phyloP scores from a whole-genome alignment of 2,329 filamentous ascomycete genomes.

The Clarireedia paspali region DNA sequence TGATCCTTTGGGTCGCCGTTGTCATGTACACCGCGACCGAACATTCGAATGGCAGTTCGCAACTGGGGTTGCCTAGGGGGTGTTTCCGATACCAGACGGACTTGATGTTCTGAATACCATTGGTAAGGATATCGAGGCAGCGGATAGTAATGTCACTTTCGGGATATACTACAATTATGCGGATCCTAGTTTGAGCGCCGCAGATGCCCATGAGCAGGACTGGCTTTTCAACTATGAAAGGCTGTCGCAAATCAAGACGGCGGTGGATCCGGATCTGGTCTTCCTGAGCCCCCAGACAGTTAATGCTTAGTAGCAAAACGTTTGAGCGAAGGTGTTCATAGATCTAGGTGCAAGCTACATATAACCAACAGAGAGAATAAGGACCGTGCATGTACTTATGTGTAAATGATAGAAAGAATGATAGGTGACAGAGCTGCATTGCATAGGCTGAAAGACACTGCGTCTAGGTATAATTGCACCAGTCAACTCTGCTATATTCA shows the following conservation, averaged over 20 bases:
- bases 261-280: slow-evolving; percentile 10
- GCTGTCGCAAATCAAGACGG: slow-evolving; percentile 11
- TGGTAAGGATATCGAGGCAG: background rate
- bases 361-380: too few species aligned
- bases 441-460: too few species aligned
- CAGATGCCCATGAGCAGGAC: slow-evolving; percentile 11
- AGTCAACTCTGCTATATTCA: background rate
- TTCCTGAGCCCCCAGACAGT: slow-evolving; percentile 16
- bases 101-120: background rate
- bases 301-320: background rate
- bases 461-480: too few species aligned
- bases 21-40: background rate
- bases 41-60: background rate
- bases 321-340: too few species aligned
- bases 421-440: too few species aligned
- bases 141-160: background rate
- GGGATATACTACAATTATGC: slow-evolving; percentile 19
- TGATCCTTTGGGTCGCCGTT: too few species aligned
- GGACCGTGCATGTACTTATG: too few species aligned
- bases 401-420: background rate
- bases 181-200: slow-evolving; percentile 11
- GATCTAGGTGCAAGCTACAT: too few species aligned
- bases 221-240: slow-evolving; percentile 14
- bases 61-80: background rate
- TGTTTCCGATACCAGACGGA: background rate